These are phyloP conservation scores for Cryphonectria carpinicola DNA, from an alignment of 2,329 filamentous ascomycete genomes.

Conservation along the genomic window DNA sequence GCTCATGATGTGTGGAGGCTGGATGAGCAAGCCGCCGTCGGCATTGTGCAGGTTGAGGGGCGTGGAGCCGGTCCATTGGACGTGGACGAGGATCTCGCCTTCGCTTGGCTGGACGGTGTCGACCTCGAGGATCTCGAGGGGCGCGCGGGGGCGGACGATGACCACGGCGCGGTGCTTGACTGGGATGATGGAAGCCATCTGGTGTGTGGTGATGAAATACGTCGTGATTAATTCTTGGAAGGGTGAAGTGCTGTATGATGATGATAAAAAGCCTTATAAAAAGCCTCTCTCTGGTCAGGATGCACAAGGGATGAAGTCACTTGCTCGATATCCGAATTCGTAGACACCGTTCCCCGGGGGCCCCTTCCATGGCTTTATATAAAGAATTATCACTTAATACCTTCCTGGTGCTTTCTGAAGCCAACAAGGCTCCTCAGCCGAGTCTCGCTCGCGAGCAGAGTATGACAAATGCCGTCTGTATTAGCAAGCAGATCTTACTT, in stretches of 20 bases:
- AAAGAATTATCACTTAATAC: background rate
- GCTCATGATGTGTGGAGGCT: slow-evolving; percentile 55
- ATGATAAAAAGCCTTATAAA: background rate
- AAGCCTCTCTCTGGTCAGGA: background rate
- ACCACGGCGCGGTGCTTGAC: slow-evolving; percentile 36
- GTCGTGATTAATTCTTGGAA: background rate
- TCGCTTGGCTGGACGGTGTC: slow-evolving; percentile 40
- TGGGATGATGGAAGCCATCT: slow-evolving; percentile 32
- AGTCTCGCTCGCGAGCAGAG: background rate
- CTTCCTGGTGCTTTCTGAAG: background rate
- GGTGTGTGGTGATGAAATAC: background rate
- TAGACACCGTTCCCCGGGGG: too few relatives aligned
- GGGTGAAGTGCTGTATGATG: background rate
- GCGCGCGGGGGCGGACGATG: slow-evolving; percentile 31
- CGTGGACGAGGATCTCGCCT: slow-evolving; percentile 57
- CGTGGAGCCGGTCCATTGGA: slow-evolving; percentile 63
- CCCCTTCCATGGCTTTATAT: background rate
- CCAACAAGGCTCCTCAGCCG: background rate
- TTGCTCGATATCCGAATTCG: too few relatives aligned
- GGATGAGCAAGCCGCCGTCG: slow-evolving; percentile 60
- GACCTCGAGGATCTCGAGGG: slow-evolving; percentile 33
- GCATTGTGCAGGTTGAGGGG: slow-evolving; percentile 66
- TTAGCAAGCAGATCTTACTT: background rate
- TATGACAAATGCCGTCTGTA: background rate
- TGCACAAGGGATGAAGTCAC: too few relatives aligned